Base-by-base conservation (phyloP, 1,284 basidiomycete species). In the Agroathelia rolfsii region DNA sequence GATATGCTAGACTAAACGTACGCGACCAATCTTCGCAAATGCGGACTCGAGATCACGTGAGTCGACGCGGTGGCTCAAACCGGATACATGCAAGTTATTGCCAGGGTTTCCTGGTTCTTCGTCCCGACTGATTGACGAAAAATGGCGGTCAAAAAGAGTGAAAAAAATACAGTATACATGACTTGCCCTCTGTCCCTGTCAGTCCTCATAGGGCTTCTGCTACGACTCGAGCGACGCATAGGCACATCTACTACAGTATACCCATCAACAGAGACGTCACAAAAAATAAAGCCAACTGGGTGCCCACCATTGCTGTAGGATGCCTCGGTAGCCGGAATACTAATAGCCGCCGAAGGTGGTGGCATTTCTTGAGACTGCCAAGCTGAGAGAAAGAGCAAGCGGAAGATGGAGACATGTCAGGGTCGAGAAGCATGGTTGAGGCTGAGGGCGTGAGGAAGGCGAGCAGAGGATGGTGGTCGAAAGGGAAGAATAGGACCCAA, bases 41-140 rank as follows among this genome's bases (percentile, higher is more conserved):
- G 78, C 72, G 16, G 80, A 74, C 55, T 96, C 89, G 30, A 98
- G 80, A 47, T 86, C 81, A 34, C 80, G 76, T 32, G 84, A 85
- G 49, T 88, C 87, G 39, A 94, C 77, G 40, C 66, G 68, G 51
- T 77, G 69, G 45, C 78, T 78, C 34, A 98, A 67, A 24, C 88
- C 79, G 25, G 90, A 94, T 41, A 97, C 86, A 54, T 98, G 94
- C 24, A 98, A 69, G 62, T 97, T 97, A 66, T 95, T 97, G 33
- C 94, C 93, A 2, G 87, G 88, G 62, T 96, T 96, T 38, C 61
- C 58, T 24, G 61, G 62, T 12, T 55, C 62, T 10, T 56, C 61
- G 17, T 44, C 32, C 22, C 37, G 32, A 35, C 43, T 42, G 15
- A 20, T 30, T n/a, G n/a, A 38, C 30, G 39, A 32, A 41, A 35